Base-by-base conservation (phyloP, 192 early-diverging fungal species). In the Kickxella alabastrina region DNA sequence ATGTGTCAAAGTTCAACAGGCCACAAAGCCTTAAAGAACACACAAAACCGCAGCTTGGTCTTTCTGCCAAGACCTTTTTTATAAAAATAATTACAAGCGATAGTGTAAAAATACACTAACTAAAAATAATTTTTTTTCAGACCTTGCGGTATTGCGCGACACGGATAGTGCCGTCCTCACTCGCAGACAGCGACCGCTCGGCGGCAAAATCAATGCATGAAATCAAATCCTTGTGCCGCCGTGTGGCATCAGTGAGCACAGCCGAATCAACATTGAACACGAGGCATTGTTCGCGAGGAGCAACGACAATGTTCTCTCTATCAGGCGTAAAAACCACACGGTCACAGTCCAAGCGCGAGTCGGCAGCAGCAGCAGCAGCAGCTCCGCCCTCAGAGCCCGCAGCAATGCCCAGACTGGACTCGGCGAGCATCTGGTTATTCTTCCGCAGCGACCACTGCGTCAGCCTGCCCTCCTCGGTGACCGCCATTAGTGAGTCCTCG, bases 231-330 rank as follows among this genome's bases (percentile, higher is more conserved):
- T 75, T 75, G 61, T 75, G 72, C 19, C 72, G 65, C 12, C 72
- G 59, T 32, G 60, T 75, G 27, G 65, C 47, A 41, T 68, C 72
- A 4, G 65, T 65, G 52, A 62, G 49, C 19, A 61, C 60, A 5
- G 72, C 72, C 13, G 72, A 75, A 45, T 75, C 72, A 40, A 75
- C 40, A 22, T 68, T 75, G 42, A 75, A 75, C 47, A 75, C 60
- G 6, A 75, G 61, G 31, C 72, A 75, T 49, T 68, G 60, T 28
- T 68, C 54, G 3, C 43, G 39, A 0, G 72, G 72, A 27, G 72
- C 72, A 17, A 68, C 65, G 44, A 68, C 48, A 14, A 75, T 39
- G 52, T 32, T 64, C 23, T 75, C 65, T 21, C 65, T 42, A 41
- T 75, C 65, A 4, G 72, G 65, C 45, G 72, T 75, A 26, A 75